Base-by-base conservation (phyloP, 495 filamentous ascomycete species). In the Lasiosphaeriaceae sp. region DNA sequence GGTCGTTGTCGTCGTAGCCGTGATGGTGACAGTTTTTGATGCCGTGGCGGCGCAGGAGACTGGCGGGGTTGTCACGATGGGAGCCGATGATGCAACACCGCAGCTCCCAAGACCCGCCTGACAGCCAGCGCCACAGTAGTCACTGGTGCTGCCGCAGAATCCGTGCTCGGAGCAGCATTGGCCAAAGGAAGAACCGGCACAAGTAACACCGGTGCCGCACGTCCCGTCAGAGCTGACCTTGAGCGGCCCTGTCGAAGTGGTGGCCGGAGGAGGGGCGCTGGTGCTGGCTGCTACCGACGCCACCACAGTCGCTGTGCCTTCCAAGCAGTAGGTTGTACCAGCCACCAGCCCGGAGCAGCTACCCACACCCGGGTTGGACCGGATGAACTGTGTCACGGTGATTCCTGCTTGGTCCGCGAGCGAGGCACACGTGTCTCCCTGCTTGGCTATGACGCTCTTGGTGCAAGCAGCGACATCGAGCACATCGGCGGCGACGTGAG, bases 81-180 rank as follows among this genome's bases (percentile, higher is more conserved):
- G 60, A 19, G n/a, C 4, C 22, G 35, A 47, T 35, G 52, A 20
- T 6, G 44, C 53, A 2, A 4, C 17, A 24, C 56, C 61, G 47
- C 74, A 74, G 14, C 60, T 64, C 16, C 75, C 72, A 23, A 74
- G 71, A 0, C 11, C 68, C 0, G 62, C 11, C 24, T 75, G 74
- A 58, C 75, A 78, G 1, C 74, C 75, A 2, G 56, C 48, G 24
- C 56, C 54, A 57, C 68, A 78, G 57, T 74, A 67, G 67, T 78
- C 65, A 54, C 50, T 55, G 23, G 68, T 74, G 59, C 62, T 64
- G 37, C 73, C 70, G 48, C 74, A 77, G 29, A 54, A 73, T n/a
- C 71, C 66, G 60, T 73, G 68, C 53, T 55, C 60, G 41, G 75
- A 78, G 56, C 75, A 78, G 55, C 75, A 78, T 47, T 57, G 62